Conservation (phyloP, 148 eudicot species). For the Chenopodium album region DNA sequence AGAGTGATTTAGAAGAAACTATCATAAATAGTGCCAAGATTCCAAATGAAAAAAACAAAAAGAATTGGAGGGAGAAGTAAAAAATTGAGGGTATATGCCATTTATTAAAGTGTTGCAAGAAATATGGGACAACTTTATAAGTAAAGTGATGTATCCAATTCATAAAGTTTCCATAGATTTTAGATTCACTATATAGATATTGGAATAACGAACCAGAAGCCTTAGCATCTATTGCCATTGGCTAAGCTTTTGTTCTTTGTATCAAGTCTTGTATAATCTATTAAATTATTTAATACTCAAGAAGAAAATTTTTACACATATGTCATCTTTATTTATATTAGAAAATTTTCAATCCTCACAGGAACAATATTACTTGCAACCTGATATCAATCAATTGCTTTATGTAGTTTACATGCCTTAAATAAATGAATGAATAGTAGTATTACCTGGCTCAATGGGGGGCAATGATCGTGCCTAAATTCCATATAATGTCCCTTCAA, state of each 20-base stretch:
- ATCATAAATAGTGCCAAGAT: too few relatives aligned
- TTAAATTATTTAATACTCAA: not conserved
- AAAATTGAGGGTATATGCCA: too few relatives aligned
- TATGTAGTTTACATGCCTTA: not conserved
- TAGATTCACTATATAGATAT: not conserved
- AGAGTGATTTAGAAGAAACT: too few relatives aligned
- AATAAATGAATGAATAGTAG: slow-evolving; percentile 12
- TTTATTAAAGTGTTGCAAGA: too few relatives aligned
- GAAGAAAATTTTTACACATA: too few relatives aligned
- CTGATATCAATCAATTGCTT: slow-evolving; percentile 16
- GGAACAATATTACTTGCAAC: not conserved
- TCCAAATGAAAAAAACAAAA: too few relatives aligned
- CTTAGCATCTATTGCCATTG: not conserved
- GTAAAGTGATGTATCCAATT: too few relatives aligned
- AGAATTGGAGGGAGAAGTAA: too few relatives aligned
- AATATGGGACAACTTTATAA: too few relatives aligned
- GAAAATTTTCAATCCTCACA: not conserved
- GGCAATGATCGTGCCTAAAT: slow-evolving; percentile 52
- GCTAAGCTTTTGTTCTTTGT: not conserved
- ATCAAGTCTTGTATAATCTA: not conserved
- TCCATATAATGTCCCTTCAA: slow-evolving; percentile 54
- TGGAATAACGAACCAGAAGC: not conserved
- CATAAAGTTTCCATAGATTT: too few relatives aligned
- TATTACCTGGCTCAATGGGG: slow-evolving; percentile 47
- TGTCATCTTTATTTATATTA: not conserved